Percentiles rank a stretch among this genome's conserved stretches.
phyloP scores from a whole-genome alignment of 805 yeast species.

The Schizosaccharomyces osmophilus region DNA sequence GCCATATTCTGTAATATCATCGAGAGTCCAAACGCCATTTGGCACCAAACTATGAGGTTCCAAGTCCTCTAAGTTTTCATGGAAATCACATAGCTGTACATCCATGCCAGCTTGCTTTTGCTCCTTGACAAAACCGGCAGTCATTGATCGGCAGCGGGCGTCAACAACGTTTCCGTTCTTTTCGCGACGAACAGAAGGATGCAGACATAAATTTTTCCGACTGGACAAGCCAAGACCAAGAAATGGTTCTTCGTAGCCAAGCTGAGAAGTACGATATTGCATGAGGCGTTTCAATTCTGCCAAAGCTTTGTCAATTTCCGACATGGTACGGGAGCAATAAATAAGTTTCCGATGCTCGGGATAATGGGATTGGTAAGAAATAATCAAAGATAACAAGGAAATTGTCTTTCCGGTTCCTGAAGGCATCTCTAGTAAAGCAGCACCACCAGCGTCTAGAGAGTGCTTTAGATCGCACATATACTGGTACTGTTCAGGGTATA shows the following conservation, averaged over 20 bases:
- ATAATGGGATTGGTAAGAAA: conserved; percentile 72
- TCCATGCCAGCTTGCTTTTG: conserved; percentile 35
- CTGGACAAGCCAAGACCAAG: conserved; percentile 83
- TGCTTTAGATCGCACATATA: conserved; percentile 91
- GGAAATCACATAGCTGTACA: conserved; percentile 55
- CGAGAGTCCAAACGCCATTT: conserved; percentile 85
- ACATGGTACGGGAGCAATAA: conserved; percentile 98
- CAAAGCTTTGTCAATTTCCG: conserved; percentile 91
- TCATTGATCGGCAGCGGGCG: conserved; percentile 84
- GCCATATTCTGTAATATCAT: conserved; percentile 53
- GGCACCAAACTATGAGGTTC: conserved; percentile 83
- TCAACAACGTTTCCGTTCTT: conserved; percentile 81
- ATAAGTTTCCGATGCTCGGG: conserved; percentile 86
- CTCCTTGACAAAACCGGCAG: conserved; percentile 66
- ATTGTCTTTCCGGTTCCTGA: conserved; percentile 98
- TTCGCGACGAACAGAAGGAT: conserved; percentile 69
- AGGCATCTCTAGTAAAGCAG: conserved; percentile 73
- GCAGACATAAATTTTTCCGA: conserved; percentile 81
- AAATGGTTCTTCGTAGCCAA: conserved; percentile 74
- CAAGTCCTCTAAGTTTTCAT: conserved; percentile 63
- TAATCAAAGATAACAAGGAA: conserved; percentile 67
- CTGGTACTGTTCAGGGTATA: conserved; percentile 88
- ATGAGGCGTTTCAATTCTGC: conserved; percentile 72
- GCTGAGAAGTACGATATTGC: conserved; percentile 60
- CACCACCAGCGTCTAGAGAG: conserved; percentile 72